Base-by-base conservation (phyloP, 129 eudicot species). In the Flaveria brownii region DNA sequence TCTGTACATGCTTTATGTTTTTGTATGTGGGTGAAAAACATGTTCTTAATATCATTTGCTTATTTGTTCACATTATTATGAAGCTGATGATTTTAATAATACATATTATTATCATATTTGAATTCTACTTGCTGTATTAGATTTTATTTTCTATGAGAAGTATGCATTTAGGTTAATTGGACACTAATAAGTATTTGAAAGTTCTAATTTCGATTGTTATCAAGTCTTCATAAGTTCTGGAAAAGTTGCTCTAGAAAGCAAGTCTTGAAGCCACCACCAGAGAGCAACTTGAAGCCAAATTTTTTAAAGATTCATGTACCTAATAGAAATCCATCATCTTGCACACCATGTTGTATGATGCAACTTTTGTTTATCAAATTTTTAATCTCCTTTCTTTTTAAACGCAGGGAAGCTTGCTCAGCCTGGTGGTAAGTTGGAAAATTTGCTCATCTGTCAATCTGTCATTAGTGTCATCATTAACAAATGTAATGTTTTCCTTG, bases 391-490 rank as follows among this genome's bases (percentile, higher is more conserved):
- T 67, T 2, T 2, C 36, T 11, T 77, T 39, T 73, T 70, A 12
- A 60, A 81, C 73, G 77, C 96, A 93, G 98, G 98, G 82, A 93
- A 87, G 81, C 91, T 84, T 65, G 92, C 80, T 10, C 88, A 87
- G 62, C 84, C 97, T 82, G 98, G 96, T 52, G 98, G 98, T 93
- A 85, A 77, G 79, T 65, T 70, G 60, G 77, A 82, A 71, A 73
- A 0, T 55, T 22, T 66, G 61, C 20, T 77, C 68, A 20, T 79
- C 36, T 72, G 49, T 39, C 54, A 49, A 20, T 79, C 36, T 72
- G 49, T 39, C 54, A 49, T 66, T 22, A 45, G 49, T 64, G 60
- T 25, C 75, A 41, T 23, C 26, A 9, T 52, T 4, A 50, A 51
- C 10, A 79, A 17, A 55, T 36, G 16, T 39, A 43, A 67, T 49